Conservation (phyloP, 2,329 filamentous ascomycete genomes). For the Botryotinia calthae region DNA sequence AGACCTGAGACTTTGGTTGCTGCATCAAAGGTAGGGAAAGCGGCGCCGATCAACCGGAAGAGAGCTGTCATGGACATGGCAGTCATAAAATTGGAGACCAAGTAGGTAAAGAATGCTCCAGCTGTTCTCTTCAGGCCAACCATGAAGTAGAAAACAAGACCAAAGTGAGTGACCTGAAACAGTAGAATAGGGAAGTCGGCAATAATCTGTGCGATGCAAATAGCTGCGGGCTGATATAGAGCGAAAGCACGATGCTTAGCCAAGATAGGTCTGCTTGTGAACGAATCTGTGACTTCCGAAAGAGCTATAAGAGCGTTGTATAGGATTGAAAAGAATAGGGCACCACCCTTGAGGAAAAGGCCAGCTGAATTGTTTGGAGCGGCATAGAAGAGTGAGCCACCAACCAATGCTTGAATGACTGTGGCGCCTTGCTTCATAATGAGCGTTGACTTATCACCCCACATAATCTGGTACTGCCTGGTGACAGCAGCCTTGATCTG, state of each 20-base stretch:
- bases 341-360: conserved; percentile 37
- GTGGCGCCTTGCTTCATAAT: conserved; percentile 60
- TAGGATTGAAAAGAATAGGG: neutral
- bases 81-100: conserved; percentile 37
- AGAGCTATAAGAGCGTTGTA: neutral
- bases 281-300: neutral
- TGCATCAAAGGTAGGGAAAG: conserved; percentile 58
- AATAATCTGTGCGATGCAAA: neutral
- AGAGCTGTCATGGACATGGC: conserved; percentile 40
- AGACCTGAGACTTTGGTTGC: conserved; percentile 55
- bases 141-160: conserved; percentile 63
- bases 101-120: conserved; percentile 23
- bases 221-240: neutral
- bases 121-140: conserved; percentile 53
- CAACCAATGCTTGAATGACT: conserved; percentile 58
- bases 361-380: conserved; percentile 56
- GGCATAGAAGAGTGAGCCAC: conserved; percentile 66
- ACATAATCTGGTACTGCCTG: conserved; percentile 64
- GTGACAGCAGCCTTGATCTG: conserved; percentile 56
- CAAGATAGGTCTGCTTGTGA: neutral
- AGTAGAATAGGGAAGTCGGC: conserved; percentile 53
- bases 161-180: conserved; percentile 57
- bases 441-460: conserved; percentile 62
- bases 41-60: conserved; percentile 57
- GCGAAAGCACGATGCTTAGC: neutral